A percentile compares a stretch with the other conserved stretches of the same genome.
Conservation (phyloP, 2,329 filamentous ascomycete species). For the Aspergillus texensis region DNA sequence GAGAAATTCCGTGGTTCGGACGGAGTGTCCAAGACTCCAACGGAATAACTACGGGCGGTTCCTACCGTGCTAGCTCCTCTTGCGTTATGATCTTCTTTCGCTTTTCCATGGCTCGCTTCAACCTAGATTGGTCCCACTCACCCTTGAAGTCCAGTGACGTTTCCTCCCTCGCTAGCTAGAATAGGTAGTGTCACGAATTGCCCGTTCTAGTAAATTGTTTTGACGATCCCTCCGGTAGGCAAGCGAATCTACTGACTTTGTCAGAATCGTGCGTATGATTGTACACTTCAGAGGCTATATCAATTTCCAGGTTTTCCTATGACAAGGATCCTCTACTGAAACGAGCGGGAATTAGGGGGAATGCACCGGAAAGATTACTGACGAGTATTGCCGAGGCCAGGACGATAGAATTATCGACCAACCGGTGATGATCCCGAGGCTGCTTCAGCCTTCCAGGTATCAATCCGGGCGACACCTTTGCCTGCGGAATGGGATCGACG, state of each 20-base stretch:
- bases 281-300: background rate
- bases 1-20: conserved; percentile 2
- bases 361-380: background rate
- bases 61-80: background rate
- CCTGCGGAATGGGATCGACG: conserved; percentile 2
- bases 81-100: background rate
- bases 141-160: background rate
- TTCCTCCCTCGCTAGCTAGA: background rate
- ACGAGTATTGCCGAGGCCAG: background rate
- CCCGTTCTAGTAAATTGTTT: background rate
- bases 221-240: background rate
- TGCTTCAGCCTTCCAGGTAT: background rate
- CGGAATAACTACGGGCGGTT: conserved; percentile 6
- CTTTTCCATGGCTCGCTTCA: background rate
- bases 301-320: background rate
- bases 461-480: background rate
- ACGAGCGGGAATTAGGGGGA: background rate
- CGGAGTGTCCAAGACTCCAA: background rate
- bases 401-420: background rate
- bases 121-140: background rate
- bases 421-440: conserved; percentile 4
- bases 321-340: background rate
- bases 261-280: background rate
- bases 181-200: background rate
- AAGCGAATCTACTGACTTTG: background rate